Evolutionary conservation across 257 asterid genomes (phyloP).

Genomic region (Fraxinus excelsior): DNA sequence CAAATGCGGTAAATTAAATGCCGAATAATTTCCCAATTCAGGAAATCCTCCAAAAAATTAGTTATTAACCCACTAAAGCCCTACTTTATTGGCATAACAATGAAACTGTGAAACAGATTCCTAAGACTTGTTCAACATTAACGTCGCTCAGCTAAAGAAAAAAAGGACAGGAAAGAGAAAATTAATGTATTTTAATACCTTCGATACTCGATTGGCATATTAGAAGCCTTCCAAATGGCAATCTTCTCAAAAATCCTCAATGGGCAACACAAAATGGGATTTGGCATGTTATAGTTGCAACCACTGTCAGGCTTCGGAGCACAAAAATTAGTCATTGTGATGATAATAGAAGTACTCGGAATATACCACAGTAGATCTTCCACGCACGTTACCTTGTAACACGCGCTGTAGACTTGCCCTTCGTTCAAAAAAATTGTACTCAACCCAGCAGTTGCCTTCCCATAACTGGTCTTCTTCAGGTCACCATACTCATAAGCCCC

Average conservation of each 20-base stretch:
- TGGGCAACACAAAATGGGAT: constrained; percentile 90
- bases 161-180: not conserved
- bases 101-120: no score
- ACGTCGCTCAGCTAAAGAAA: no score
- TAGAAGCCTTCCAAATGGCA: constrained; percentile 93
- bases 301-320: constrained; percentile 92
- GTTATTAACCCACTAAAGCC: no score
- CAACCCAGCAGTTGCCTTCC: constrained; percentile 95
- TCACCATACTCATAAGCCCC: constrained; percentile 96
- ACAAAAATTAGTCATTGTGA: constrained; percentile 94
- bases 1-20: no score
- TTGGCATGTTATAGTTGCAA: constrained; percentile 87
- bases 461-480: constrained; percentile 73
- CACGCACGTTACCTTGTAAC: constrained; percentile 84
- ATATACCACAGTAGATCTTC: constrained; percentile 91
- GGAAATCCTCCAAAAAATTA: no score
- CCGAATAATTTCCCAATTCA: no score
- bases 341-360: constrained; percentile 87
- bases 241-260: constrained; percentile 87
- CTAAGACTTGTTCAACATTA: no score
- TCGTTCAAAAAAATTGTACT: constrained; percentile 70
- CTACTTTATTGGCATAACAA: no score
- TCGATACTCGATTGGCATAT: constrained; percentile 87
- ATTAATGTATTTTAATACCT: constrained; percentile 25
- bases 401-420: constrained; percentile 99